Conservation (phyloP, 805 yeast species). For the Kodamaea neixiangensis region DNA sequence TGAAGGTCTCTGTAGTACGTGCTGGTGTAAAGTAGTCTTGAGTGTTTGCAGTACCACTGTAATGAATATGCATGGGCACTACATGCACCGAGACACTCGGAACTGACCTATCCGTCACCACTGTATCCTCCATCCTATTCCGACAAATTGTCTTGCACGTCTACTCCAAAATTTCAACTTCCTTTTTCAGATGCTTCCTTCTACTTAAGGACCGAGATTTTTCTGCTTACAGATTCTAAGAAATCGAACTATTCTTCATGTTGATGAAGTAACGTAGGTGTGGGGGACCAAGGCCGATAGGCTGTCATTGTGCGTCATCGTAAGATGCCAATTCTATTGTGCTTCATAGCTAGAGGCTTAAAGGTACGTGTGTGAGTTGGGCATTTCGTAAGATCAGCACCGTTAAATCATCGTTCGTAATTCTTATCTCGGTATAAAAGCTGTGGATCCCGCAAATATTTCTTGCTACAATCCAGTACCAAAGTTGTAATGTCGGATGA, state of each 20-base stretch:
- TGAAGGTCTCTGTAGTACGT: constrained; percentile 20
- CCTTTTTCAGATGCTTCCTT: not conserved
- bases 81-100: constrained; percentile 12
- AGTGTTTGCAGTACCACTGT: constrained; percentile 35
- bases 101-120: not conserved
- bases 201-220: no score
- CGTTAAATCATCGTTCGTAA: not conserved
- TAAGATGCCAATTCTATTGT: no score
- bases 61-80: constrained; percentile 18
- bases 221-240: no score
- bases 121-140: not conserved
- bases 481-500: not conserved
- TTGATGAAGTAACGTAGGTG: no score
- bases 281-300: no score
- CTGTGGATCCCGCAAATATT: not conserved
- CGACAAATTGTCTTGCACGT: not conserved
- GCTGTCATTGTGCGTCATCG: no score
- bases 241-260: no score
- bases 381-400: no score
- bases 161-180: not conserved
- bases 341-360: no score
- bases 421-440: not conserved
- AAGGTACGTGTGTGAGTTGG: no score
- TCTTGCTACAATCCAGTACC: not conserved
- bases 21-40: constrained; percentile 33